Base-by-base conservation (phyloP, 805 yeast species). In the Cyberlindnera misumaiensis region DNA sequence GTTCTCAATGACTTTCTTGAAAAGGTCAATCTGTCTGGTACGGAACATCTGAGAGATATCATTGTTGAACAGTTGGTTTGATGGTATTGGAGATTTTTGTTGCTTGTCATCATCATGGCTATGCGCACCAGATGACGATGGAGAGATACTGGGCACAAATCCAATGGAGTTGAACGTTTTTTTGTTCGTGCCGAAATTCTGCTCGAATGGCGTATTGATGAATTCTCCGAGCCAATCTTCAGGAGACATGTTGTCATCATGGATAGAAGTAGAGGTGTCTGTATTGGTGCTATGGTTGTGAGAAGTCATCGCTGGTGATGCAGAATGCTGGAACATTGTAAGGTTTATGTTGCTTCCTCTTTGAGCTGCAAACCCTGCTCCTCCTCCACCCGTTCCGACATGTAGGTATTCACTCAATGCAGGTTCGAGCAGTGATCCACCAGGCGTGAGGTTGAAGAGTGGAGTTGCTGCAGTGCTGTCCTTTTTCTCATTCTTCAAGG, bases 171-270 rank as follows among this genome's bases (percentile, higher is more conserved):
- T 68, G 35, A 70, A 56, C 48, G 76, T 43, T 34, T 52, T 51
- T 1, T 70, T 27, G 51, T 58, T 35, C 66, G 80, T 48, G 28
- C 58, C 53, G 40, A 80, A 73, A 39, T 75, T 72, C 25, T 72
- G 67, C 34, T 79, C 83, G 45, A 73, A 70, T 5, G 87, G 84
- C 1, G 84, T 75, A 39, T 68, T 76, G 35, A 83, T 74, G 48
- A 83, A 80, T 45, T 81, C 87, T 25, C 76, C 70, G 12, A 83
- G 62, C 89, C 90, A 81, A 42, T 76, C 80, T 22, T 72, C 75
- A 9, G 63, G 58, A 3, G 54, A 44, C 36, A 58, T 38, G 39
- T 45, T 39, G 16, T 48, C 49, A 28, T 52, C 52, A 25, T 45
- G 49, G 14, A 44, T 43, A 0, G 51, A 43, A 36, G 42, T 43